These are phyloP conservation scores for Eragrostis tef DNA, from an alignment of 202 grass and related monocot genomes.

Conservation along the genomic window DNA sequence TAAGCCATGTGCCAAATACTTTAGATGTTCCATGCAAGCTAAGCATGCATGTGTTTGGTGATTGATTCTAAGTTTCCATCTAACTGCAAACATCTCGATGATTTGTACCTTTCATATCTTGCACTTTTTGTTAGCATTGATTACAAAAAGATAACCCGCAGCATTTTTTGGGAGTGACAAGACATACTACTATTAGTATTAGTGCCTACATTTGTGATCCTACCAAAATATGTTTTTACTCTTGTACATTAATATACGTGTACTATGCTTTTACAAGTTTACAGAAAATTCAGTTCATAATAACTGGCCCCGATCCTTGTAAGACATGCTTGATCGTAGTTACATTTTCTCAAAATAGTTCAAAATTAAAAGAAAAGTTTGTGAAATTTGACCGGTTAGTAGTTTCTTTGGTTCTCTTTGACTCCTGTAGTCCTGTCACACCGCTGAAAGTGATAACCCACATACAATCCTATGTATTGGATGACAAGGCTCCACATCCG, in stretches of 20 bases:
- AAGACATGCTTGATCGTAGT: no score
- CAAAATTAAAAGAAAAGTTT: no score
- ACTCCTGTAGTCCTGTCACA: neutral
- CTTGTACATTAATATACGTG: neutral
- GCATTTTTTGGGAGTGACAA: neutral
- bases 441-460: no score
- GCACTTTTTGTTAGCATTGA: slow-evolving; percentile 40
- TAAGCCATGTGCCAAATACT: slow-evolving; percentile 42
- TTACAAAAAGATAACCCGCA: slow-evolving; percentile 5
- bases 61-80: slow-evolving; percentile 22
- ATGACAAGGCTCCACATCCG: slow-evolving; percentile 5
- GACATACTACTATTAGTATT: neutral
- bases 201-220: no score
- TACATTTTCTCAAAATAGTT: no score
- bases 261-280: neutral
- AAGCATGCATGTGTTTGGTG: slow-evolving; percentile 37
- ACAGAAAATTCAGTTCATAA: neutral
- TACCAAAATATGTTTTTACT: no score
- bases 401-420: neutral
- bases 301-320: no score
- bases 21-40: slow-evolving; percentile 40
- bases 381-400: neutral
- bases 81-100: slow-evolving; percentile 43
- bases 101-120: slow-evolving; percentile 13
- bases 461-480: neutral